Base-by-base conservation (phyloP, 2,329 filamentous ascomycete species). In the Lecanoromycetidae sp. region DNA sequence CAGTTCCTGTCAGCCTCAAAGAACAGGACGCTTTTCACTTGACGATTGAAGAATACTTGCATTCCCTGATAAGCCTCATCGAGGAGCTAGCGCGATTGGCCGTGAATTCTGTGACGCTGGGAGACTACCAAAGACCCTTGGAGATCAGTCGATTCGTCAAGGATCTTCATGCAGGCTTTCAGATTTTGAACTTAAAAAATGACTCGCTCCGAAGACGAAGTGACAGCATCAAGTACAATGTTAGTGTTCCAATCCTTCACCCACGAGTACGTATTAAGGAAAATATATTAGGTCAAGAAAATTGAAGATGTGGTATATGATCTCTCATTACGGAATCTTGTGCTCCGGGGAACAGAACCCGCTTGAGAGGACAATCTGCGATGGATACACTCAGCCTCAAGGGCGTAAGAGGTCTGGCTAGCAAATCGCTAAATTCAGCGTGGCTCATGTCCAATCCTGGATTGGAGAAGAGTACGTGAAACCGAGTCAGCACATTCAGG, bases 221-320 rank as follows among this genome's bases (percentile, higher is more conserved):
- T 47, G 91, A 98, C 67, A 84, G 82, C 4, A 84, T 98, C 66
- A 98, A 98, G 72, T 98, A 98, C 62, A 47, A 38, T 42, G 45
- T 46, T 10, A 39, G 36, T 35, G 23, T 9, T 2, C 2, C 6
- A 25, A 2, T 39, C 10, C 38, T 17, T 25, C 0, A 1, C 26
- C 15, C 25, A 15, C 10, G 9, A 20, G 26, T 9, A 23, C 9
- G 13, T 3, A n/a, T 19, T 2, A 4, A 20, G 17, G 15, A 10
- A 22, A 33, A 8, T 32, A 15, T 43, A 25, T 37, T 44, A 74
- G 71, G 87, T 98, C 59, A 98, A 96, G 74, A 90, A 94, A 63
- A 87, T 95, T 10, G 91, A 98, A 71, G 91, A 96, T 61, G 87
- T 98, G 10, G 90, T 96, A 42, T 98, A 98, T 61, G 91, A 98